These are phyloP conservation scores for Aeschynomene evenia DNA, from an alignment of 306 rosid species.

Conservation along the genomic window DNA sequence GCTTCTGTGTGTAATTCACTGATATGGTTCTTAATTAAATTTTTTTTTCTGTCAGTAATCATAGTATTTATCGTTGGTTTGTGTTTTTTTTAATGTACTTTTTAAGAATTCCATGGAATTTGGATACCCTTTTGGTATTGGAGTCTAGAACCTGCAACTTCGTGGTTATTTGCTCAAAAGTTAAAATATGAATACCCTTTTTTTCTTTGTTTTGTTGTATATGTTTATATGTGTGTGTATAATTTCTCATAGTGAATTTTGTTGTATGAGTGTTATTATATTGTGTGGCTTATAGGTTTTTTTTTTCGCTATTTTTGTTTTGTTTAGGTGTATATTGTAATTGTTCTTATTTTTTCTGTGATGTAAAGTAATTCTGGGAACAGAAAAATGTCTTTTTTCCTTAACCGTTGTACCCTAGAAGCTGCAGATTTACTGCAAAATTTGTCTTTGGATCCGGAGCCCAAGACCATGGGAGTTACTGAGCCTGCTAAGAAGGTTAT, in stretches of 20 bases:
- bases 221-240: not conserved
- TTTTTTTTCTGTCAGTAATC: not conserved
- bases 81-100: not conserved
- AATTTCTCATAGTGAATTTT: not conserved
- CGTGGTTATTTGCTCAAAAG: not conserved
- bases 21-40: slow-evolving; percentile 10
- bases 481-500: slow-evolving; percentile 40
- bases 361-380: not conserved
- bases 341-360: not conserved
- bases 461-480: slow-evolving; percentile 33
- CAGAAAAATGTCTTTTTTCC: not conserved
- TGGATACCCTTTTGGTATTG: not conserved
- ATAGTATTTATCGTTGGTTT: not conserved
- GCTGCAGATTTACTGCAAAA: slow-evolving; percentile 49
- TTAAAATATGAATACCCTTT: not conserved
- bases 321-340: not conserved
- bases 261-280: not conserved
- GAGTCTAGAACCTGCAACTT: not conserved
- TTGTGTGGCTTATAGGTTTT: not conserved
- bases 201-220: not conserved
- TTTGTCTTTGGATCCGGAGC: slow-evolving; percentile 42
- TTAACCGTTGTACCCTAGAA: slow-evolving; percentile 18
- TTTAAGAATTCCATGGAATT: not conserved
- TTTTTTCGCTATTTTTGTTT: too few relatives aligned
- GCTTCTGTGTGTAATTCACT: not conserved